Evolutionary conservation across 768 basidiomycete genomes (phyloP).

Genomic region (Lentinula boryana): DNA sequence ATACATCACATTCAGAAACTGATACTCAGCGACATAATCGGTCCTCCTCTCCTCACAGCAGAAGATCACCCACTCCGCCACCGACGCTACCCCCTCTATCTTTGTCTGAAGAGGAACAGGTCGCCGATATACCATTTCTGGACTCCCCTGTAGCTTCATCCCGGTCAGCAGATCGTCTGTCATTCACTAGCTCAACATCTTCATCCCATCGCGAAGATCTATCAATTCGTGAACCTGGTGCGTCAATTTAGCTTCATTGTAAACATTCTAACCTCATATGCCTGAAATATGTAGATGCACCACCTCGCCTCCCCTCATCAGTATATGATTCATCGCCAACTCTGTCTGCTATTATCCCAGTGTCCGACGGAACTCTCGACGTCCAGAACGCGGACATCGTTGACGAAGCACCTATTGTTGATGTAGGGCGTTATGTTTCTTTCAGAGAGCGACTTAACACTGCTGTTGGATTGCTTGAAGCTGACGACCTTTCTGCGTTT

Average conservation of each 20-base stretch:
- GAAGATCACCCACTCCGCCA: conserved; percentile 5
- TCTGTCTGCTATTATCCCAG: neutral
- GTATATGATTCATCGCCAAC: neutral
- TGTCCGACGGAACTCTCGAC: neutral
- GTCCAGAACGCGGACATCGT: neutral
- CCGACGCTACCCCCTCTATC: conserved; percentile 6
- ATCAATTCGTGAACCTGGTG: neutral
- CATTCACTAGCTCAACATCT: neutral
- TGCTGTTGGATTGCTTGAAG: conserved; percentile 1
- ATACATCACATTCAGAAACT: conserved; percentile 49
- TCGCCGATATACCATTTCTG: neutral
- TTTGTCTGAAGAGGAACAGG: conserved; percentile 2
- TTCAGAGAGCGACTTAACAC: conserved; percentile 6
- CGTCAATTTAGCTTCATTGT: neutral
- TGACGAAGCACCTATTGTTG: neutral
- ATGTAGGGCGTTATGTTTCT: neutral
- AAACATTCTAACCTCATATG: neutral
- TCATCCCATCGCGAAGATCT: neutral
- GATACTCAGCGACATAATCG: conserved; percentile 36
- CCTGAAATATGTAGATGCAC: neutral
- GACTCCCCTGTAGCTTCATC: neutral
- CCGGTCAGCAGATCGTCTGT: neutral
- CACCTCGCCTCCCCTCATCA: conserved; percentile 5
- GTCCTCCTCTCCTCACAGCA: neutral
- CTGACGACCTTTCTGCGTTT: conserved; percentile 1